Conservation (phyloP, 441 rosid genomes). For the Kokia cookei region DNA sequence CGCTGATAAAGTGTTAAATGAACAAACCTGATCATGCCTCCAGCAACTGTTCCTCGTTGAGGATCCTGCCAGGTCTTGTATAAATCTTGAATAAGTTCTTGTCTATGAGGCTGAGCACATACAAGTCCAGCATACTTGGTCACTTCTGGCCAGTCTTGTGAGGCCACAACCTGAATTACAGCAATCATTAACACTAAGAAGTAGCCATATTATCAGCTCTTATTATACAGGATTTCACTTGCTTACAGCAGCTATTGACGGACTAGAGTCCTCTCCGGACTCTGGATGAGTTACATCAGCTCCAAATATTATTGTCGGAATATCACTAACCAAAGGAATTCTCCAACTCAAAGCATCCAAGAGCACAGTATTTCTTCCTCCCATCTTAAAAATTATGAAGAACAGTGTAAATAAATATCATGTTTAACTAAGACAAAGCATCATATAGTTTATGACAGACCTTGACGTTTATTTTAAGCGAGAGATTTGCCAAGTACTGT, state of each 20-base stretch:
- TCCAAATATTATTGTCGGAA: constrained; percentile 37
- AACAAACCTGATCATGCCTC: constrained; percentile 34
- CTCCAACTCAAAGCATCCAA: constrained; percentile 33
- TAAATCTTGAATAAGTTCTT: constrained; percentile 34
- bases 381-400: constrained; percentile 10
- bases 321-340: constrained; percentile 34
- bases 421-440: background rate
- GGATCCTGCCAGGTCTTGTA: constrained; percentile 33
- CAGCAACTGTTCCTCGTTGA: constrained; percentile 22
- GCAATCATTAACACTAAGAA: background rate
- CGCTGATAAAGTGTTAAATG: background rate
- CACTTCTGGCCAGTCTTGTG: constrained; percentile 38
- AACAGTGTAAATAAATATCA: background rate
- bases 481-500: constrained; percentile 32
- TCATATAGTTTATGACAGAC: constrained; percentile 11
- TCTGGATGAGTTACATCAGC: constrained; percentile 44
- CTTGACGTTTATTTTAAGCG: constrained; percentile 39
- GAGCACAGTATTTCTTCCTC: constrained; percentile 42
- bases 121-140: constrained; percentile 29
- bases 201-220: background rate
- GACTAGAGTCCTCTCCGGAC: constrained; percentile 33
- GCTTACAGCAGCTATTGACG: constrained; percentile 38
- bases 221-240: background rate
- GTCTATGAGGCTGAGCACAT: constrained; percentile 34
- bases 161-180: constrained; percentile 28